Evolutionary conservation across 1,139 yeast species (phyloP), one percentile per base, ranked within the genome.

Genomic region (Suzukiozyma palmioleophila): DNA sequence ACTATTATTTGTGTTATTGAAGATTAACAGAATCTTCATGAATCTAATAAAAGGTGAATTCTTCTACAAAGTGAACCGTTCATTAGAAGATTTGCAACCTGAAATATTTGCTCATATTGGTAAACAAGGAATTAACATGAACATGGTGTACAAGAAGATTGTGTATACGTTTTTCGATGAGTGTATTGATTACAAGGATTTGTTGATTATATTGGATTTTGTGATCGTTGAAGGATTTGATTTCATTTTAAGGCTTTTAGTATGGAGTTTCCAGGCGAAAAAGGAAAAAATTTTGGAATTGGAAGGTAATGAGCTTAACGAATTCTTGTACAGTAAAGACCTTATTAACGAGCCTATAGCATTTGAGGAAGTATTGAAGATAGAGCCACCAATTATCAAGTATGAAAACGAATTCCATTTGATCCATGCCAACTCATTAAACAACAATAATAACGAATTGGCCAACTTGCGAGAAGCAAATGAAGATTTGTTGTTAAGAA

Each of bases 391-490:
- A 10, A 48, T 71, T 10, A 60, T 71, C 44, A 64, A 61, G 44
- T 71, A 65, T 46, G 77, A 71, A 44, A 72, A 72, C 47, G 76
- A 71, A 45, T 70, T 57, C 47, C 69, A 68, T 40, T 54, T 72
- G 40, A 59, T 69, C 25, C 64, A 65, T 43, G 67, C 71, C 29
- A 70, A 69, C 49, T 62, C 73, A 1, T 50, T 70, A 39, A 67
- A 59, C 42, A 61, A 62, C 41, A 69, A 66, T 44, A 58, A 60
- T 37, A 64, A 64, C 43, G 77, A 72, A 43, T 54, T 71, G 34
- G 48, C 61, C 13, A 70, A 66, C 47, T 55, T 70, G 40, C 57
- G 60, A 39, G 76, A 69, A 43, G 54, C 61, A 14, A 59, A 67
- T 43, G 65, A 64, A 32, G 73, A 66, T 26, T 58, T 72, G 40